Conservation (phyloP, 257 asterid species). For the Fraxinus pennsylvanica region DNA sequence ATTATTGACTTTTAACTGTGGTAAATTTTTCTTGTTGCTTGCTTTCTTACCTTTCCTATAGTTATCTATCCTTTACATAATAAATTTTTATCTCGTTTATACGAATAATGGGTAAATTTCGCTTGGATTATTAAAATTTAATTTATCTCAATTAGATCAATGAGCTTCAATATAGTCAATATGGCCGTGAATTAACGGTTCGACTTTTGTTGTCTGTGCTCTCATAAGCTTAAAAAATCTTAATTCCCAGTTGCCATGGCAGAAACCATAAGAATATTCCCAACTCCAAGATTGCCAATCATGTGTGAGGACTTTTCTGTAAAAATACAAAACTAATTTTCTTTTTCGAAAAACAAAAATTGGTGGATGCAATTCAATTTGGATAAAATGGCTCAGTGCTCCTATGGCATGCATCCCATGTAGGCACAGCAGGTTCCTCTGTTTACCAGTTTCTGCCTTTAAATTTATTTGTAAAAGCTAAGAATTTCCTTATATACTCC, state of each 20-base stretch:
- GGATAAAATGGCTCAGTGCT: constrained; percentile 60
- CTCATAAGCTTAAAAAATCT: constrained; percentile 10
- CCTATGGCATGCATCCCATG: constrained; percentile 61
- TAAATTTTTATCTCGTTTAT: too few relatives aligned
- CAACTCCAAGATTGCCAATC: constrained; percentile 12
- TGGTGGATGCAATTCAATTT: constrained; percentile 66
- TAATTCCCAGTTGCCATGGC: not conserved
- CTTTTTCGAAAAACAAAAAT: constrained; percentile 35
- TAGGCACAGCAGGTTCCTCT: constrained; percentile 27
- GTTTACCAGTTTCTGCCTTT: not conserved
- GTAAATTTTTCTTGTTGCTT: too few relatives aligned
- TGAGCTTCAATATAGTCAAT: too few relatives aligned
- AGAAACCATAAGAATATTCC: constrained; percentile 55
- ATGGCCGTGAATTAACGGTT: not conserved
- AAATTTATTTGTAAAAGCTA: constrained; percentile 25
- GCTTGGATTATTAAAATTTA: too few relatives aligned
- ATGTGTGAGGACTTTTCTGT: constrained; percentile 27
- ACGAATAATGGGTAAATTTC: too few relatives aligned
- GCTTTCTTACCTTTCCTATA: too few relatives aligned
- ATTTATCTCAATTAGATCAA: too few relatives aligned
- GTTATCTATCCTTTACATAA: too few relatives aligned
- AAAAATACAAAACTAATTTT: constrained; percentile 22
- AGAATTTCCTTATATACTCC: constrained; percentile 10
- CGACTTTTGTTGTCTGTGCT: constrained; percentile 18
- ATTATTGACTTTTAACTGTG: not conserved